A percentile compares a stretch with the other conserved stretches of the same genome.
Evolutionary conservation across 1,284 basidiomycete genomes (phyloP).

Genomic region (Cystobasidiaceae sp.): DNA sequence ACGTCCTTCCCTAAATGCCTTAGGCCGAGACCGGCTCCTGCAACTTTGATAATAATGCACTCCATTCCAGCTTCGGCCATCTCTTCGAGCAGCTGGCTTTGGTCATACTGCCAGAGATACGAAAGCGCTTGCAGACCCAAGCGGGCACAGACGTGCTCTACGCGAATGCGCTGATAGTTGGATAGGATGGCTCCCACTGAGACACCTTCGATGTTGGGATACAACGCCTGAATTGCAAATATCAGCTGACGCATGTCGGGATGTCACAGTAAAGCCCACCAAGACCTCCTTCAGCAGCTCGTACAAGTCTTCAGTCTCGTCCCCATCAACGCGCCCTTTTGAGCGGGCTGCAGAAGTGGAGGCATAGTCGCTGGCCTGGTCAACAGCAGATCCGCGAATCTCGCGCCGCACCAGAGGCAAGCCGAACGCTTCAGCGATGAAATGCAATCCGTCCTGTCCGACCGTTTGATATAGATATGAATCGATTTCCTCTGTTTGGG

Average conservation of each 20-base stretch:
- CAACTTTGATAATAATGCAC: constrained; percentile 89
- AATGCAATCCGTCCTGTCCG: constrained; percentile 85
- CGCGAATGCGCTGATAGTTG: constrained; percentile 92
- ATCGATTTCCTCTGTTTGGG: constrained; percentile 92
- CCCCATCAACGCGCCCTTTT: constrained; percentile 58
- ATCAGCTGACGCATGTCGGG: too few relatives aligned
- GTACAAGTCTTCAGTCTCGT: constrained; percentile 94
- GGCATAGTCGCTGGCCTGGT: constrained; percentile 82
- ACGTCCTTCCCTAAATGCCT: constrained; percentile 66
- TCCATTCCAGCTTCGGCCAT: constrained; percentile 79
- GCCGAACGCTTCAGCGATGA: constrained; percentile 76
- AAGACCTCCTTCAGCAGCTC: constrained; percentile 71
- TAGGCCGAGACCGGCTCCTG: constrained; percentile 78
- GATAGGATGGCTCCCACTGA: constrained; percentile 95
- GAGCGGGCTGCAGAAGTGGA: constrained; percentile 44
- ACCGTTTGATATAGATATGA: constrained; percentile 99
- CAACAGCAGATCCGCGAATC: constrained; percentile 75
- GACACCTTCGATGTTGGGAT: constrained; percentile 80
- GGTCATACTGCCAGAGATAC: constrained; percentile 91
- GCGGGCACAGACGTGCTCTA: constrained; percentile 90
- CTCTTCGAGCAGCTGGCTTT: constrained; percentile 72
- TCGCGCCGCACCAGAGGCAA: constrained; percentile 77
- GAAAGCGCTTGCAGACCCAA: constrained; percentile 73
- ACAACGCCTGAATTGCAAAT: constrained; percentile 64
- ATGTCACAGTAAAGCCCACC: constrained; percentile 50